Percentiles rank a stretch among this genome's conserved stretches.
phyloP scores from a whole-genome alignment of 805 yeast genomes.

The Millerozyma miso region DNA sequence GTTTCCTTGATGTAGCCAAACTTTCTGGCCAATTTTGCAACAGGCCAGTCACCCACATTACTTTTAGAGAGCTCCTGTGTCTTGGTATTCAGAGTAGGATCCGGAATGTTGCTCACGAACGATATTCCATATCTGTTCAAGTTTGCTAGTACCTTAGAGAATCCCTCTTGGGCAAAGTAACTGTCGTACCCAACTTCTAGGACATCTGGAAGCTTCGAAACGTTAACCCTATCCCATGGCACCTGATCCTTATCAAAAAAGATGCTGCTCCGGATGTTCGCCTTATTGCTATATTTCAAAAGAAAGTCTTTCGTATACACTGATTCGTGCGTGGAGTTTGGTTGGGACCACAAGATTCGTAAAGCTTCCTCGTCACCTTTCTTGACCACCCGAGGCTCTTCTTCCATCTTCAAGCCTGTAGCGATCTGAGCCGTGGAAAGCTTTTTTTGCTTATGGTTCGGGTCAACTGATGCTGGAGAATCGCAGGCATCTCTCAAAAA shows the following conservation, averaged over 20 bases:
- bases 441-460: constrained; percentile 53
- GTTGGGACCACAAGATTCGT: constrained; percentile 36
- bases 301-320: constrained; percentile 46
- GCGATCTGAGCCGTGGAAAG: constrained; percentile 56
- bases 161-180: constrained; percentile 30
- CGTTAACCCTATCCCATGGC: constrained; percentile 36
- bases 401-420: constrained; percentile 30
- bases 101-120: constrained; percentile 52
- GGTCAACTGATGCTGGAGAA: constrained; percentile 47
- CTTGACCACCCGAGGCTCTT: constrained; percentile 27
- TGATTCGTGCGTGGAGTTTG: constrained; percentile 21
- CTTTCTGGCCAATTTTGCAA: constrained; percentile 37
- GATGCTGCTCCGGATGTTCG: constrained; percentile 30
- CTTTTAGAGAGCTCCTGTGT: constrained; percentile 33
- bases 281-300: constrained; percentile 22
- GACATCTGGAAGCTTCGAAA: constrained; percentile 15
- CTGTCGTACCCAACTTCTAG: constrained; percentile 33
- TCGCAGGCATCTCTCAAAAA: constrained; percentile 66
- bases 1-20: constrained; percentile 70
- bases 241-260: constrained; percentile 27
- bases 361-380: constrained; percentile 24
- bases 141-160: constrained; percentile 38
- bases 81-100: constrained; percentile 25
- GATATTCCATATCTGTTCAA: constrained; percentile 56
- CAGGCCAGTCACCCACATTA: constrained; percentile 40